A percentile compares a stretch with the other conserved stretches of the same genome.
Evolutionary conservation across 768 basidiomycete species (phyloP).

Genomic region (Mycena amicta): DNA sequence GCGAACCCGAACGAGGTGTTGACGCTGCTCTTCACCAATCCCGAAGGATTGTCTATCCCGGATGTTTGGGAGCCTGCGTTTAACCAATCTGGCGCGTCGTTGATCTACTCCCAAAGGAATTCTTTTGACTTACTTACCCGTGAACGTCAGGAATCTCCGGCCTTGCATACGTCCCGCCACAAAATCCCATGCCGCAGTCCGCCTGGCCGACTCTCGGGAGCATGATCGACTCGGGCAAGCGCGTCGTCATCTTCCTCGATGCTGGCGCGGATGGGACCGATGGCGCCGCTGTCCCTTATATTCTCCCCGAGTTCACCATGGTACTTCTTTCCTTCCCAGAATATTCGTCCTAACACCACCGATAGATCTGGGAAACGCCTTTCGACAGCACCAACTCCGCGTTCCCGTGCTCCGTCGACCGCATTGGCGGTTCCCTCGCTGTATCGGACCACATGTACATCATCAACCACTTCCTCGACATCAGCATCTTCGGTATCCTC

Average conservation of each 20-base stretch:
- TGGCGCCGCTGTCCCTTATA: slow-evolving; percentile 29
- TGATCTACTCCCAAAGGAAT: not conserved
- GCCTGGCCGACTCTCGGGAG: slow-evolving; percentile 53
- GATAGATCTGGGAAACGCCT: slow-evolving; percentile 39
- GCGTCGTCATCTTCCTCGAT: slow-evolving; percentile 54
- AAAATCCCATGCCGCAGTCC: slow-evolving; percentile 29
- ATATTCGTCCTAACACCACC: not conserved
- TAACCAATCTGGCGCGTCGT: slow-evolving; percentile 46
- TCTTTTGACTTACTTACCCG: not conserved
- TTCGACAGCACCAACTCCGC: slow-evolving; percentile 34
- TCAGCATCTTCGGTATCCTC: slow-evolving; percentile 21
- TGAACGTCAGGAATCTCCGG: slow-evolving; percentile 40
- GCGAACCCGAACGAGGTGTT: slow-evolving; percentile 68
- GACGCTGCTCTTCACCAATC: slow-evolving; percentile 69
- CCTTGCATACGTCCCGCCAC: slow-evolving; percentile 54
- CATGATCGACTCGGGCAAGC: slow-evolving; percentile 47
- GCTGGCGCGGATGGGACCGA: slow-evolving; percentile 17
- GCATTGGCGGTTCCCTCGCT: slow-evolving; percentile 29
- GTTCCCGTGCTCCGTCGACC: slow-evolving; percentile 42
- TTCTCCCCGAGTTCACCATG: slow-evolving; percentile 41
- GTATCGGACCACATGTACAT: slow-evolving; percentile 39
- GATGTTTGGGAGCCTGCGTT: slow-evolving; percentile 57
- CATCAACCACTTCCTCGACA: slow-evolving; percentile 42
- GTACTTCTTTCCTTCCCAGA: slow-evolving; percentile 10
- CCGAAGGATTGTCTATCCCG: slow-evolving; percentile 52